Percentiles rank a stretch among this genome's conserved stretches.
phyloP scores from a whole-genome alignment of 805 yeast species.

The Priceomyces fermenticarens region DNA sequence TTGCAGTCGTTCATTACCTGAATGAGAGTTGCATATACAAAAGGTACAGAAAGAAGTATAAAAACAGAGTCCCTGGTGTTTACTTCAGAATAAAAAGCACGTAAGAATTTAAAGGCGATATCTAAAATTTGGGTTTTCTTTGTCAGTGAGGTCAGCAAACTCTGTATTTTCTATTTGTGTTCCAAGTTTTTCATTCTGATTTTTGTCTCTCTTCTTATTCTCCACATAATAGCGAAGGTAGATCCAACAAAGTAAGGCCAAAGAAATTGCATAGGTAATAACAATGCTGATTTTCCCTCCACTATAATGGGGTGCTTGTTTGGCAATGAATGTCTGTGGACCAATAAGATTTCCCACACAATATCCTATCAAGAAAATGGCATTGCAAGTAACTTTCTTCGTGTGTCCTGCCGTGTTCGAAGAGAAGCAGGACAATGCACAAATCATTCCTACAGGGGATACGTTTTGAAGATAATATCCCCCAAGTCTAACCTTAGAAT shows the following conservation, averaged over 20 bases:
- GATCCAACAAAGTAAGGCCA: slow-evolving; percentile 3
- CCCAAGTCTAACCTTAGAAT: slow-evolving; percentile 20
- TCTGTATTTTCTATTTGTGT: slow-evolving; percentile 28
- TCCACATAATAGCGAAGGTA: slow-evolving; percentile 5
- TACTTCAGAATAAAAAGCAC: no score
- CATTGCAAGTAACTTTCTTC: slow-evolving; percentile 48
- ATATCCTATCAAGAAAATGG: slow-evolving; percentile 26
- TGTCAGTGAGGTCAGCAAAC: slow-evolving; percentile 47
- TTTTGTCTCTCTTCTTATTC: slow-evolving; percentile 11
- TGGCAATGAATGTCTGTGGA: slow-evolving; percentile 21
- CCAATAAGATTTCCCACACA: slow-evolving; percentile 28
- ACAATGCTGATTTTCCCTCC: slow-evolving; percentile 17
- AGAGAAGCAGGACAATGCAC: slow-evolving; percentile 13
- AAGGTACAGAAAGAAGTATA: no score
- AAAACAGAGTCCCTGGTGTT: no score
- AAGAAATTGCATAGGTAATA: slow-evolving; percentile 4
- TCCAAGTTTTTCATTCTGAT: slow-evolving; percentile 16
- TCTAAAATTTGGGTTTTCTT: slow-evolving; percentile 36
- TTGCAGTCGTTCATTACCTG: no score
- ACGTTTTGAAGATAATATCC: slow-evolving; percentile 27
- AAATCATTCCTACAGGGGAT: slow-evolving; percentile 25
- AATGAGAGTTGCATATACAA: no score
- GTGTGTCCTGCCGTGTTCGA: slow-evolving; percentile 57
- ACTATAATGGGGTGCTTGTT: slow-evolving; percentile 24
- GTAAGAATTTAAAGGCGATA: slow-evolving; percentile 22